Evolutionary conservation across 495 filamentous ascomycete species (phyloP).

Genomic region (Hypoxylon trugodes): DNA sequence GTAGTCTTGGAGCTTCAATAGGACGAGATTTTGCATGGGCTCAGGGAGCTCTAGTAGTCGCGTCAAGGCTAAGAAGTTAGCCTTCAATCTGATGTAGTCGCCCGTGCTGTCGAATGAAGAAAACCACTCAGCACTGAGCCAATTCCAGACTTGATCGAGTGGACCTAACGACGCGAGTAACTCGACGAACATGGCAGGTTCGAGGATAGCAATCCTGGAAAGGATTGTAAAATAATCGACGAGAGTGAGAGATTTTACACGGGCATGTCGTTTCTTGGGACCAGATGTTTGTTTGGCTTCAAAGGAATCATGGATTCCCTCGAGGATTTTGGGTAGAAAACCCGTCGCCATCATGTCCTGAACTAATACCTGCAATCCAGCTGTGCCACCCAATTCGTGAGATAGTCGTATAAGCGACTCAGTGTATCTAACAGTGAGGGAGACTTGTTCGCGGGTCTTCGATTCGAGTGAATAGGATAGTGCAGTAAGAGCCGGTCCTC

Average conservation of each 20-base stretch:
- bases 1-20: slow-evolving; percentile 59
- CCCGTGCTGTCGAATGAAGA: slow-evolving; percentile 82
- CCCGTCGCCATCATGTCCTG: slow-evolving; percentile 73
- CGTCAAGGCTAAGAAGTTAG: slow-evolving; percentile 83
- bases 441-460: slow-evolving; percentile 71
- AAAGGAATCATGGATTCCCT: slow-evolving; percentile 74
- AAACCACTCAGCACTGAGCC: slow-evolving; percentile 91
- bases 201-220: slow-evolving; percentile 76
- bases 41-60: slow-evolving; percentile 73
- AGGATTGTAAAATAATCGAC: slow-evolving; percentile 87
- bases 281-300: slow-evolving; percentile 79
- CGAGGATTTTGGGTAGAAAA: slow-evolving; percentile 71
- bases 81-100: slow-evolving; percentile 77
- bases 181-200: slow-evolving; percentile 69
- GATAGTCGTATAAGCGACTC: slow-evolving; percentile 77
- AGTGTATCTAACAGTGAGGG: slow-evolving; percentile 69
- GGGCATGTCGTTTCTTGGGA: slow-evolving; percentile 68
- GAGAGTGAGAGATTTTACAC: slow-evolving; percentile 73
- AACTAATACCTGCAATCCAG: slow-evolving; percentile 70
- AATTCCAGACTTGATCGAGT: slow-evolving; percentile 64
- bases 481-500: slow-evolving; percentile 62
- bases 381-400: slow-evolving; percentile 70
- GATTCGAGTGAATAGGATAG: slow-evolving; percentile 67
- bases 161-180: slow-evolving; percentile 57
- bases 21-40: slow-evolving; percentile 58